Base-by-base conservation (phyloP, 1,284 basidiomycete genomes). In the Pisolithus thermaeus region DNA sequence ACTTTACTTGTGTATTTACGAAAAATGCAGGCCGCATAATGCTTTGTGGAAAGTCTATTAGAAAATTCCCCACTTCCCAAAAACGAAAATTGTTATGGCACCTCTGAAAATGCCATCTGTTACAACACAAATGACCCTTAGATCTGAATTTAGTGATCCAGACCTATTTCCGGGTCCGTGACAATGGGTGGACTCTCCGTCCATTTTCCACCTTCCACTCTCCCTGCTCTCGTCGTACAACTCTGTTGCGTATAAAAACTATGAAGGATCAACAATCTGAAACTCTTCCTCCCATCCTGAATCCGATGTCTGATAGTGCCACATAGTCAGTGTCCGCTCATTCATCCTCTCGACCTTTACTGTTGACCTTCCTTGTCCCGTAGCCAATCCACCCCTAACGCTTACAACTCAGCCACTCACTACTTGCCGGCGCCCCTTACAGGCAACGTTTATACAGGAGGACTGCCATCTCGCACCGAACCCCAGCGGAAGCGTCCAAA, bases 401-500 rank as follows among this genome's bases (percentile, higher is more conserved):
- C 71, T 52, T 82, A 78, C 60, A 18, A 16, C 8, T 66, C 72
- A 51, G 62, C 71, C 25, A 73, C 71, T 51, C 82, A 80, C 54
- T 77, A 78, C 52, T 56, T 70, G 48, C 58, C 68, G 40, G 67
- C 73, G 52, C 62, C 73, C 55, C 61, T 64, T 40, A 22, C 68
- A 55, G 68, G 69, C 25, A 69, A 70, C 61, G 70, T 71, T 53
- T 78, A 84, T 56, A 67, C 75, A 35, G 71, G 77, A 47, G 30
- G 30, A 0, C 65, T 73, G 12, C 68, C 75, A 25, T 67, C 73
- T 46, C 76, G 78, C 53, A 71, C 66, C 47, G 82, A 83, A 52
- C 63, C 71, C 22, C 64, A 82, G 60, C 78, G 87, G 55, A 90
- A 89, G 67, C 84, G 88, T 45, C 88, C 87, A 47, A 91, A 91